Percentiles rank a stretch among this genome's conserved stretches.
Evolutionary conservation across 805 yeast species (phyloP).

Genomic region (Candida nanaspora): DNA sequence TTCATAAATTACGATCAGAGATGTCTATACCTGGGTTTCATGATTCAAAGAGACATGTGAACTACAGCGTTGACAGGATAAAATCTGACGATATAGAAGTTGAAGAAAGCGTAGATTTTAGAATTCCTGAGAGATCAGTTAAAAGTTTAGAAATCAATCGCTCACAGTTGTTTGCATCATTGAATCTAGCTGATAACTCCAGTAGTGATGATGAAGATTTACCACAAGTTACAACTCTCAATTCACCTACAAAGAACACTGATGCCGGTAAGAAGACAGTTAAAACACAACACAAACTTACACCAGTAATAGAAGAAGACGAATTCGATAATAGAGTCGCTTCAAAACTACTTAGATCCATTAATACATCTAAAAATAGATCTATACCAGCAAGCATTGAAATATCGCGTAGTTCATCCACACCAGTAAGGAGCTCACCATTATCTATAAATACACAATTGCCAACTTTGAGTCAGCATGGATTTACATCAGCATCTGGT

Average conservation of each 20-base stretch:
- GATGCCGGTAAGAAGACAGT: background rate
- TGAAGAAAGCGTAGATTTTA: slow-evolving; percentile 3
- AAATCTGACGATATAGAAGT: slow-evolving; percentile 7
- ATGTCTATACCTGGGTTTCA: slow-evolving; percentile 34
- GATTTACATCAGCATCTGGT: no score
- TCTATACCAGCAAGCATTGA: no score
- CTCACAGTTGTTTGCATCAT: slow-evolving; percentile 10
- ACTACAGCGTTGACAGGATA: slow-evolving; percentile 10
- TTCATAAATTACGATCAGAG: slow-evolving; percentile 32
- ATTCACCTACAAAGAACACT: background rate
- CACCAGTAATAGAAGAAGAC: no score
- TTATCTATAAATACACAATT: background rate
- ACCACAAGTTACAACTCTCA: background rate
- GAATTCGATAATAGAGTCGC: no score
- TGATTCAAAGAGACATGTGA: slow-evolving; percentile 17
- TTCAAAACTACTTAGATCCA: no score
- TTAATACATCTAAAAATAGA: no score
- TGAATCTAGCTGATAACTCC: slow-evolving; percentile 5
- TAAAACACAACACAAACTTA: background rate
- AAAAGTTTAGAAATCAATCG: slow-evolving; percentile 21
- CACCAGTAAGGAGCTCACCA: background rate
- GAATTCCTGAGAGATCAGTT: background rate
- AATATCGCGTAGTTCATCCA: no score
- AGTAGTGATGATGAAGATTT: slow-evolving; percentile 9
- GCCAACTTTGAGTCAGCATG: no score